Conservation (phyloP, 2,329 filamentous ascomycete species). For the Verticillium tricorpus region DNA sequence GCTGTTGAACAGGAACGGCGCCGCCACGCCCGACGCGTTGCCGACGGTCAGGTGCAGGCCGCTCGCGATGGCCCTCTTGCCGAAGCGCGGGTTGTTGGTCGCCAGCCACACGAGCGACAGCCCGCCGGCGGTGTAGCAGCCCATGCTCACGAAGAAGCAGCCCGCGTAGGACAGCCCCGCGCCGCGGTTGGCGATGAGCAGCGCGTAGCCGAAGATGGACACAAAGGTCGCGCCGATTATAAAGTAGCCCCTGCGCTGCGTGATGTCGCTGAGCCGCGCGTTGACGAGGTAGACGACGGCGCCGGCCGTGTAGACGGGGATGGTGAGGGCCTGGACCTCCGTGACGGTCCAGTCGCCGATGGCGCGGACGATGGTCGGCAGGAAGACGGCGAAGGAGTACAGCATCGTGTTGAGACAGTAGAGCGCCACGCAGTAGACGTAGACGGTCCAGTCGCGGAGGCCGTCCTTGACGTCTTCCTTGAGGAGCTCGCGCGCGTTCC, state of each 20-base stretch:
- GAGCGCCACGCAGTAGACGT: constrained; percentile 52
- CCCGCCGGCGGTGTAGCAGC: constrained; percentile 38
- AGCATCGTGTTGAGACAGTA: constrained; percentile 63
- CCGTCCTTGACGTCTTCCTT: constrained; percentile 53
- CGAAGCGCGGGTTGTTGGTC: constrained; percentile 58
- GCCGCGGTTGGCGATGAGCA: constrained; percentile 50
- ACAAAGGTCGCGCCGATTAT: constrained; percentile 42
- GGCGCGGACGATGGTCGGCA: constrained; percentile 60
- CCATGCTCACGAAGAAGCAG: constrained; percentile 50
- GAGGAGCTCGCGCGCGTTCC: constrained; percentile 17
- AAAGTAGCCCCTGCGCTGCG: constrained; percentile 52
- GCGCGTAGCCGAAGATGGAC: constrained; percentile 53
- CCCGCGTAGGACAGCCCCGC: constrained; percentile 56
- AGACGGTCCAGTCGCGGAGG: constrained; percentile 62
- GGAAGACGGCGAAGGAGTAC: constrained; percentile 63
- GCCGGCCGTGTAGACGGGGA: constrained; percentile 63
- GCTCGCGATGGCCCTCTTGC: constrained; percentile 58
- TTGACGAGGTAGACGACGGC: constrained; percentile 55
- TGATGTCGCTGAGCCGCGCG: constrained; percentile 54
- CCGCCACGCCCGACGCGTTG: constrained; percentile 60
- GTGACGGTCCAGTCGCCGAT: constrained; percentile 52
- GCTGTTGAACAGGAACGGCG: constrained; percentile 50
- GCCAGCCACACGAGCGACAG: constrained; percentile 36
- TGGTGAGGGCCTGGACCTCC: constrained; percentile 61
- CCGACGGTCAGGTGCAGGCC: constrained; percentile 59